Percentiles rank a stretch among this genome's conserved stretches.
Evolutionary conservation across 2,329 filamentous ascomycete species (phyloP).

Genomic region (Periconia sp.): DNA sequence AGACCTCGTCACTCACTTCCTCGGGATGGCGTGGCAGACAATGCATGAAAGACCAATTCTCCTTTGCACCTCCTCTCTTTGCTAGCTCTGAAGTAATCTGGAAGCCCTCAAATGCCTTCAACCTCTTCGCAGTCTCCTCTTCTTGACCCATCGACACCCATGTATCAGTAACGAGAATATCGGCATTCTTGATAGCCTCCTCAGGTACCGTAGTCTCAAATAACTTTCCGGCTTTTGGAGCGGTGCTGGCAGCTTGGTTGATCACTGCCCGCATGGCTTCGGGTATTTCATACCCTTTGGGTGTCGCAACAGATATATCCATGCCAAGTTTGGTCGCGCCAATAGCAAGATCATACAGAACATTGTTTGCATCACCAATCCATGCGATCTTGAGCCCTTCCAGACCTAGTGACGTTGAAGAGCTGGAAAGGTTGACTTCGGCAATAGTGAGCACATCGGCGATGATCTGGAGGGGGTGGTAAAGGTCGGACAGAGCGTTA

Average conservation of each 20-base stretch:
- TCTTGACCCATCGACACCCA: conserved; percentile 99
- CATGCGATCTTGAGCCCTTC: conserved; percentile 89
- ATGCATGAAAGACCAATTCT: conserved; percentile 97
- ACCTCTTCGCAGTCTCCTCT: conserved; percentile 72
- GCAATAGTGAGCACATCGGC: conserved; percentile 91
- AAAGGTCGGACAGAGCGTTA: conserved; percentile 75
- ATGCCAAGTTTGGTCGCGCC: conserved; percentile 85
- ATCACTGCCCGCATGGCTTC: conserved; percentile 73
- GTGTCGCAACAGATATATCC: conserved; percentile 83
- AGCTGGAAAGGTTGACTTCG: conserved; percentile 67
- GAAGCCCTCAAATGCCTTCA: conserved; percentile 84
- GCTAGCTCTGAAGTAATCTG: conserved; percentile 89
- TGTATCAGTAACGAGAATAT: conserved; percentile 93
- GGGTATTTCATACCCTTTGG: conserved; percentile 81
- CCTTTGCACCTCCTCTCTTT: conserved; percentile 79
- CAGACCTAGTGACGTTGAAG: conserved; percentile 62
- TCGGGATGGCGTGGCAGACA: conserved; percentile 89
- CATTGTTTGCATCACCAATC: conserved; percentile 97
- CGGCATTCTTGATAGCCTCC: conserved; percentile 80
- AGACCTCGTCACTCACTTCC: conserved; percentile 92
- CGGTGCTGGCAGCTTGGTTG: conserved; percentile 58
- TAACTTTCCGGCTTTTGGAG: conserved; percentile 65
- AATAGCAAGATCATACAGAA: conserved; percentile 90
- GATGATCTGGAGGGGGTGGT: conserved; percentile 91
- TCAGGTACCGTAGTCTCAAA: conserved; percentile 77